Evolutionary conservation across 768 basidiomycete genomes (phyloP), one percentile per base, ranked within the genome.

Genomic region (Lactarius sanguifluus): DNA sequence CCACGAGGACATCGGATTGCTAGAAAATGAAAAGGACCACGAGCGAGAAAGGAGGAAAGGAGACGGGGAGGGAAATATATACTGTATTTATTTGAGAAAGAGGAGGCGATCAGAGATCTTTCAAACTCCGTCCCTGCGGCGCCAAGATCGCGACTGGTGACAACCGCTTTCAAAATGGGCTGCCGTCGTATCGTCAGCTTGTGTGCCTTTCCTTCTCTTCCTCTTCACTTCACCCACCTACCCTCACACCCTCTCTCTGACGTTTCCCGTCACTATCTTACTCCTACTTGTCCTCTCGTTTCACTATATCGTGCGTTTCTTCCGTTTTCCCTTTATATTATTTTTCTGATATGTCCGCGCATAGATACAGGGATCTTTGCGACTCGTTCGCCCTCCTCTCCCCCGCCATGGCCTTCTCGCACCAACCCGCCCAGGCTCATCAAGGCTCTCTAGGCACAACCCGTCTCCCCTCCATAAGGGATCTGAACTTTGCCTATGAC

Each of bases 381-480:
- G 56, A 52, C 64, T 34, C 15, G 40, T 28, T 16, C 23, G 34
- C 23, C 38, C 32, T 28, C 3, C 23, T 45, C 40, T 73, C 70
- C 34, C 70, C 71, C 71, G 64, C 69, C 69, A 86, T 85, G 82
- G 79, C 82, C 72, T 82, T 83, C 71, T 77, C 82, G 59, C 82
- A 84, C 62, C 83, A 81, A 71, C 73, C 77, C 64, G 71, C 77
- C n/a, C 78, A 80, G 69, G 68, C 77, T 64, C 75, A 71, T 61
- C 73, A 71, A 71, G 80, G 79, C 69, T 72, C 79, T 43, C 72
- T 76, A 76, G 76, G 30, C 59, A 81, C 72, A 78, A 81, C 64
- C 76, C 86, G 87, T 45, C 82, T 90, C 5, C 89, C 89, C 0
- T 88, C 88, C 23, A 81, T 91, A 74, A 90, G 85, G 78, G 87